Conservation (phyloP, 306 rosid species). For the Pueraria montana region DNA sequence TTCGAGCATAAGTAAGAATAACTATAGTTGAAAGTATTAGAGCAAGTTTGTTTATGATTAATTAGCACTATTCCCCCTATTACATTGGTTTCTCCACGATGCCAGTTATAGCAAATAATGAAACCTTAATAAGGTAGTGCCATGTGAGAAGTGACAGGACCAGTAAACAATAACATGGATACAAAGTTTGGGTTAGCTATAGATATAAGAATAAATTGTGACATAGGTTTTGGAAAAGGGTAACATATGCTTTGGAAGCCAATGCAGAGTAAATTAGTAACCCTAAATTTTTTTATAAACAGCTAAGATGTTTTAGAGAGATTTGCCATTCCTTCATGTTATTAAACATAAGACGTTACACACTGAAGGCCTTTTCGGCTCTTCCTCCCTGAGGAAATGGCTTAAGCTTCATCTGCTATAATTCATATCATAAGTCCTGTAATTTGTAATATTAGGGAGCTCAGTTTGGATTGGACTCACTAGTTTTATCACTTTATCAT, state of each 20-base stretch:
- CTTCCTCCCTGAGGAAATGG: not conserved
- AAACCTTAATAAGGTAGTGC: not conserved
- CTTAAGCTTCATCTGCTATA: not conserved
- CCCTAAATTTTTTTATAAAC: not conserved
- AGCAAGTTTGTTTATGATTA: slow-evolving; percentile 6
- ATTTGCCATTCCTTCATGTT: not conserved
- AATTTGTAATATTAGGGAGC: not conserved
- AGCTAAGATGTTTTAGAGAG: not conserved
- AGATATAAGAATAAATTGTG: not conserved
- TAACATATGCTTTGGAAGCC: not conserved
- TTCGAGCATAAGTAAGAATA: slow-evolving; percentile 2
- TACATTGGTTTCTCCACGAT: not conserved
- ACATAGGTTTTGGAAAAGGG: not conserved
- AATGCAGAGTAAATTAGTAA: not conserved
- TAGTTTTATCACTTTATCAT: not conserved
- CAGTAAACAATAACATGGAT: not conserved
- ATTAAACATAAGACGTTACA: not conserved
- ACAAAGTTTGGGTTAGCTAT: not conserved
- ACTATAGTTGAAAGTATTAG: not conserved
- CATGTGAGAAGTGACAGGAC: not conserved
- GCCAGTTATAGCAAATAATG: not conserved
- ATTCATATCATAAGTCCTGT: not conserved
- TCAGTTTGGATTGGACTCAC: not conserved
- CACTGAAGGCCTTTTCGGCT: not conserved
- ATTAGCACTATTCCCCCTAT: not conserved